Conservation (phyloP, 2,329 filamentous ascomycete genomes). For the Aspergillus arachidicola region DNA sequence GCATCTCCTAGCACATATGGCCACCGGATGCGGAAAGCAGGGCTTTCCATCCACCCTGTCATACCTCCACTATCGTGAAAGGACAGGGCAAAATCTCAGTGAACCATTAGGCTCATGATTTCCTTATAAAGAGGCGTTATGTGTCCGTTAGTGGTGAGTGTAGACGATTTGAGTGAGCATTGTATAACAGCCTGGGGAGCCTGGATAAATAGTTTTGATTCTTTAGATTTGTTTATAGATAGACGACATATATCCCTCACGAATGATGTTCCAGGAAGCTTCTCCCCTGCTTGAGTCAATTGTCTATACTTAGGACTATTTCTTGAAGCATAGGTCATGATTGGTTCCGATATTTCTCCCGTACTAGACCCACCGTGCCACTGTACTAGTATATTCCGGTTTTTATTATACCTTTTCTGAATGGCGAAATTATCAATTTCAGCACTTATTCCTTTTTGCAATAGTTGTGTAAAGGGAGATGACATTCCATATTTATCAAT, state of each 20-base stretch:
- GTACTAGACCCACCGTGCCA: neutral
- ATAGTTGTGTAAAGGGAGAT: neutral
- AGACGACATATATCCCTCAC: slow-evolving; percentile 5
- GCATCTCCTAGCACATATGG: neutral
- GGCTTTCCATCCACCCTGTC: neutral
- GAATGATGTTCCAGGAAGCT: neutral
- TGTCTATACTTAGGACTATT: too few relatives aligned
- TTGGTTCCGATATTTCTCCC: neutral
- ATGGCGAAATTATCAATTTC: neutral
- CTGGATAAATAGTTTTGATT: slow-evolving; percentile 1
- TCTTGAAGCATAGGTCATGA: neutral
- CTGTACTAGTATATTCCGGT: neutral
- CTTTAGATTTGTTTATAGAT: slow-evolving; percentile 11
- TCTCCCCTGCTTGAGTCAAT: neutral
- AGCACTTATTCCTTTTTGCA: neutral
- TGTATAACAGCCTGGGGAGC: slow-evolving; percentile 1
- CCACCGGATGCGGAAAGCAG: neutral
- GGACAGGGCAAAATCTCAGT: neutral
- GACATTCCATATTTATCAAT: neutral
- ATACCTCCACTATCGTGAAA: neutral
- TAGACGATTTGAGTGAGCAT: neutral
- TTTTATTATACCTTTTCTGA: neutral
- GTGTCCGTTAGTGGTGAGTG: neutral
- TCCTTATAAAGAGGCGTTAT: neutral
- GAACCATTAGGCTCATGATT: neutral